Evolutionary conservation across 352 stramenopile genomes (phyloP).

Genomic region (Phytophthora sojae): DNA sequence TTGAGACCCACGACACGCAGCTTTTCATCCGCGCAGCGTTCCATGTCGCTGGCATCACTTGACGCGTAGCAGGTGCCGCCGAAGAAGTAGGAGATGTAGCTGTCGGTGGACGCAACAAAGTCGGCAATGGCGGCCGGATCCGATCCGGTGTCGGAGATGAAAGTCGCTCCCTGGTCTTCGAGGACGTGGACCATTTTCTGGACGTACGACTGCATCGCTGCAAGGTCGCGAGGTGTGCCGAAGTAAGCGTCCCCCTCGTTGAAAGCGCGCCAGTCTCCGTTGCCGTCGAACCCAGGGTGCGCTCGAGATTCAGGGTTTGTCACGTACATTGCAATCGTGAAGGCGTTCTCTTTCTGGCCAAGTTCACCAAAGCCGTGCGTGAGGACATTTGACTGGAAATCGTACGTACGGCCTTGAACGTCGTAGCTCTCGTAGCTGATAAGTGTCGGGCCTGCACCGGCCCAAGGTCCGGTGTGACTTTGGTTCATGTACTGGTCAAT

Average conservation of each 20-base stretch:
- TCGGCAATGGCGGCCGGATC: slow-evolving; percentile 39
- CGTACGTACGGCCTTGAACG: slow-evolving; percentile 56
- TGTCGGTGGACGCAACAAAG: slow-evolving; percentile 47
- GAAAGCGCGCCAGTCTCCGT: slow-evolving; percentile 52
- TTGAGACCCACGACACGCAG: slow-evolving; percentile 57
- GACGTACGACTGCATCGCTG: slow-evolving; percentile 64
- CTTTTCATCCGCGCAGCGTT: slow-evolving; percentile 67
- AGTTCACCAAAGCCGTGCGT: slow-evolving; percentile 47
- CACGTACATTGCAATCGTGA: slow-evolving; percentile 63
- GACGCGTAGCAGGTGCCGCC: slow-evolving; percentile 76
- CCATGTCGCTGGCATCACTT: slow-evolving; percentile 43
- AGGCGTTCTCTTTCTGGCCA: slow-evolving; percentile 33
- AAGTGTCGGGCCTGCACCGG: slow-evolving; percentile 55
- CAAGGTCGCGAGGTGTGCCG: slow-evolving; percentile 52
- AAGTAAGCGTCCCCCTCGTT: slow-evolving; percentile 50
- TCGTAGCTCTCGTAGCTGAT: slow-evolving; percentile 66
- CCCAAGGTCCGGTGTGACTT: slow-evolving; percentile 43
- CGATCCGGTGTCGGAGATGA: slow-evolving; percentile 41
- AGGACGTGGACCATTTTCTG: slow-evolving; percentile 48
- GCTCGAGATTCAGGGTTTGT: slow-evolving; percentile 67
- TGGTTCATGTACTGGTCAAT: slow-evolving; percentile 62
- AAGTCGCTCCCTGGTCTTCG: slow-evolving; percentile 47
- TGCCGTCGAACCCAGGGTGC: slow-evolving; percentile 46
- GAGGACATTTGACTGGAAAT: slow-evolving; percentile 67
- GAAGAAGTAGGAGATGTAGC: slow-evolving; percentile 70